Base-by-base conservation (phyloP, 176 grass and related monocot genomes). In the Oryza glumipatula region DNA sequence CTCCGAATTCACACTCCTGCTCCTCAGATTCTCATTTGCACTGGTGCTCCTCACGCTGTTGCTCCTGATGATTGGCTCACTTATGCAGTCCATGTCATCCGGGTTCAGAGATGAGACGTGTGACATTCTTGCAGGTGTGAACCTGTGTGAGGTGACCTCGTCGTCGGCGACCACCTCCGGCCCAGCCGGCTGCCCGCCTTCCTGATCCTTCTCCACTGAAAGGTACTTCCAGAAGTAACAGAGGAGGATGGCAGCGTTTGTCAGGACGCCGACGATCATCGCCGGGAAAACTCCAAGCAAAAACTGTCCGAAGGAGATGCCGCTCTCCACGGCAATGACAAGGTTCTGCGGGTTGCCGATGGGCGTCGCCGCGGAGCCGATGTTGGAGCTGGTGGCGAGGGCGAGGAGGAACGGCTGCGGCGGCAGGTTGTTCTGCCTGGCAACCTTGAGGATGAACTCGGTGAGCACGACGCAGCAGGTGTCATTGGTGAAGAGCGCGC, bases 61-160 rank as follows among this genome's bases (percentile, higher is more conserved):
- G 36, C 68, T 90, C 72, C 87, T 70, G 56, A 94, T 81, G 80
- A 91, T 91, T 7, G 89, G 89, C 52, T 91, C 89, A 21, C 85
- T 88, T 71, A 86, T 26, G 69, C 60, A 88, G 41, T 94, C 92
- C 35, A 81, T 38, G 13, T 91, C 89, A 43, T 87, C 89, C 68
- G 82, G 90, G 78, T 84, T 83, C 58, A 94, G 19, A 4, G 86
- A 91, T 24, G 92, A 91, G 21, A 80, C 89, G 35, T 98, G 92
- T 0, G 95, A 98, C 95, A 98, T 91, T 45, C 90, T 98, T 16
- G 95, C 95, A 0, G 95, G 95, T 36, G 92, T 95, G 74, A 98
- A 98, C 17, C 95, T 82, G 51, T 98, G 95, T 44, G 92, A 95
- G 6, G 78, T 76, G 33, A 91, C 90, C 70, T 94, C 90, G 11